Evolutionary conservation across 345 rosid genomes (phyloP), one percentile per base, ranked within the genome.

Genomic region (Eucalyptus viminalis): DNA sequence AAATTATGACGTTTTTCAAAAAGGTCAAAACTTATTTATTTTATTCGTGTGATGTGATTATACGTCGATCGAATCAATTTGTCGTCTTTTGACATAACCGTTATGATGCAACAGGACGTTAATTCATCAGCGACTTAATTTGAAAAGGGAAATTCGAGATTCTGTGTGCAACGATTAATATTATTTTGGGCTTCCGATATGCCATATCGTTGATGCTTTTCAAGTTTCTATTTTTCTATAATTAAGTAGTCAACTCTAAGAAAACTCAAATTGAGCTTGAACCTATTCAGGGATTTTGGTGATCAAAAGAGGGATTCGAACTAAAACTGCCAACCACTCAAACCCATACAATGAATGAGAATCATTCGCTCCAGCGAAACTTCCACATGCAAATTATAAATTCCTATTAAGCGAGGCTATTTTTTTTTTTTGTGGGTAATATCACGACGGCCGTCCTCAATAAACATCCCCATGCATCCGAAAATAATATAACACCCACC

Each of bases 111-210:
- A n/a, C 2, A 0, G 1, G 10, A 31, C 0, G 3, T n/a, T n/a
- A n/a, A 65, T 76, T 11, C 2, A 44, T 40, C 29, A 3, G 2
- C 27, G 16, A 22, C 16, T 40, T 40, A 76, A 76, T 76, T 11
- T 21, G 47, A 21, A 19, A 19, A 40, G 4, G 15, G 1, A 2
- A 11, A 37, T 76, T 76, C 0, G 15, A 40, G 8, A 76, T 76
- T 21, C 1, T 0, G 9, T 3, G 15, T 3, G 2, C 3, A 1
- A 0, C 27, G 9, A 40, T 21, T 11, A 9, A 37, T 34, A 19
- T 19, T 21, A 1, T 21, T 76, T 21, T 3, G 3, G 29, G 4
- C 25, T 72, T 10, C 25, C 3, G 13, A 19, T 19, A 11, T 21
- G 2, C 7, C 4, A 13, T 72, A 3, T 72, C 6, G 1, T 69